Percentiles rank a stretch among this genome's conserved stretches.
These are phyloP conservation scores for Nicotiana rustica DNA, from an alignment of 305 asterid species.

Conservation along the genomic window DNA sequence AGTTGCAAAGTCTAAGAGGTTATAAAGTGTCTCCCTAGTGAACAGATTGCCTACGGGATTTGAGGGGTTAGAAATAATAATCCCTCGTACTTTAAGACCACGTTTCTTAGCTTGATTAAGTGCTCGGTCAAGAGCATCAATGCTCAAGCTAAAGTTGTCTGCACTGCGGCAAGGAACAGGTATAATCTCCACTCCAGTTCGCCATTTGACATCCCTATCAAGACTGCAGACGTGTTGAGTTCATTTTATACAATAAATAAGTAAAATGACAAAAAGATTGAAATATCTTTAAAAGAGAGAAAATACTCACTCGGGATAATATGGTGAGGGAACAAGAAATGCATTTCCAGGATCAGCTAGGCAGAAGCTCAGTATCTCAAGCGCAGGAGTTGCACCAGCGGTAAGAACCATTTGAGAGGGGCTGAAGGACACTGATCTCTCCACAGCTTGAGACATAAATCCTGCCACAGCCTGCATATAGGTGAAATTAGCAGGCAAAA, in stretches of 20 bases:
- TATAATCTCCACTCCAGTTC: constrained; percentile 63
- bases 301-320: constrained; percentile 65
- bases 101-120: constrained; percentile 67
- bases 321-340: constrained; percentile 70
- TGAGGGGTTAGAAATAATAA: constrained; percentile 66
- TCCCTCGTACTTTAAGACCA: constrained; percentile 60
- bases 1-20: constrained; percentile 59
- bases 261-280: constrained; percentile 21
- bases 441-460: constrained; percentile 61
- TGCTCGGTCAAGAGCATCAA: constrained; percentile 58
- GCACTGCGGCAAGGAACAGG: constrained; percentile 72
- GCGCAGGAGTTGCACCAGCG: constrained; percentile 61
- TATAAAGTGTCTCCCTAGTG: constrained; percentile 51
- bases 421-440: constrained; percentile 51
- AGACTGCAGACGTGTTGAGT: constrained; percentile 45
- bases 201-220: constrained; percentile 66
- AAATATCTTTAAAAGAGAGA: constrained; percentile 15
- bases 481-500: constrained; percentile 34
- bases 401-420: constrained; percentile 59
- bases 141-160: constrained; percentile 59
- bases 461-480: constrained; percentile 59
- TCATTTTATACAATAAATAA: constrained; percentile 33
- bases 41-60: constrained; percentile 61
- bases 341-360: constrained; percentile 72
- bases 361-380: constrained; percentile 66